Evolutionary conservation across 2,329 filamentous ascomycete genomes (phyloP), one percentile per base, ranked within the genome.

Genomic region (Tetracladium maxilliforme): DNA sequence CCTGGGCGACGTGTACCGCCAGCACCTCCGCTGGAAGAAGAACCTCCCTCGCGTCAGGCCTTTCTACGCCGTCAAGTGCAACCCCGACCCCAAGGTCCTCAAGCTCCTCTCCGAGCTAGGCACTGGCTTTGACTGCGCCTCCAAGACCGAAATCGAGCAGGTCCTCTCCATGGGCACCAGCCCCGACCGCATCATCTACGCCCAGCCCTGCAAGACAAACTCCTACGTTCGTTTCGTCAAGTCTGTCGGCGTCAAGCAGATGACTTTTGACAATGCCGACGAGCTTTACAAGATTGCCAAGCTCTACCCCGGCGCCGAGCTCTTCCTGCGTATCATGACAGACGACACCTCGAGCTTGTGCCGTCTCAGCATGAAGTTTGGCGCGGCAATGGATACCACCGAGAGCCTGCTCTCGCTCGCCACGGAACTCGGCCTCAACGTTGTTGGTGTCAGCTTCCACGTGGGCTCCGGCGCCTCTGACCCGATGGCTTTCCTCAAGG

Each of bases 51-150:
- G 87, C 41, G 80, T 98, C 52, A 90, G 86, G 58, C 90, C 90
- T 21, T 94, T 95, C 47, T 98, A 94, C 59, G 87, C 87, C 40
- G 87, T 98, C 63, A 98, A 98, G 61, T 98, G 90, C 61, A 98
- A 98, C 66, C 86, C 87, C 15, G 87, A 98, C 55, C 70, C 76
- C 24, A 75, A 81, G 55, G 76, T 98, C 35, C 66, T 98, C 38
- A 76, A 77, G 47, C 78, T 98, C 38, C 74, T 98, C 44, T 73
- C 82, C 34, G 74, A 72, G 39, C 68, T 98, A 36, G 90, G 87
- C 44, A 86, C 83, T 36, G 90, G 90, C 43, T 98, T 98, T 51
- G 90, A 98, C 56, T 98, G 90, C 55, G 90, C 90, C 35, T 95
- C 87, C 54, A 95, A 95, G 69, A 67, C 76, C 37, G 90, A 98